Conservation (phyloP, 208 protist species). For the Trypanosoma platydactyli region DNA sequence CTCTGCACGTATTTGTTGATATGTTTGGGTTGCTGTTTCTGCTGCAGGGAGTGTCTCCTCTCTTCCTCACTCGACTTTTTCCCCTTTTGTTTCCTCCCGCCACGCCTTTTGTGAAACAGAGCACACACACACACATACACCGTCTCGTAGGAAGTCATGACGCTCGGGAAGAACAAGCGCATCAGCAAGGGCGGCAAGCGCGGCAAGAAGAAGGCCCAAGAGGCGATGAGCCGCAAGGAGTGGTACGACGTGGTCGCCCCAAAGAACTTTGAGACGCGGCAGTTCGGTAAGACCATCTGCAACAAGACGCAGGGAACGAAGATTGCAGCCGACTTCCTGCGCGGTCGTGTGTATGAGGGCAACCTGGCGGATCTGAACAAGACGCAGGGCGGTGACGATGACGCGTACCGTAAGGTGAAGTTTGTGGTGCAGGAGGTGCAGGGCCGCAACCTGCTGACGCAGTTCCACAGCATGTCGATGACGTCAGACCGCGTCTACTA, state of each 20-base stretch:
- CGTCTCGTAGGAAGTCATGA: slow-evolving; percentile 86
- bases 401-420: slow-evolving; percentile 97
- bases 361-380: slow-evolving; percentile 98
- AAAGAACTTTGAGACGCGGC: slow-evolving; percentile 93
- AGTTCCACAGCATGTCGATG: slow-evolving; percentile 99
- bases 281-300: slow-evolving; percentile 97
- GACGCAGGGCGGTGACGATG: slow-evolving; percentile 50
- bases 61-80: no score
- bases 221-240: slow-evolving; percentile 99
- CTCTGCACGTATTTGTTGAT: no score
- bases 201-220: slow-evolving; percentile 92
- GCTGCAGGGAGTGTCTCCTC: no score
- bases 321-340: slow-evolving; percentile 94
- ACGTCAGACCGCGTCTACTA: slow-evolving; percentile 98
- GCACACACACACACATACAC: no score
- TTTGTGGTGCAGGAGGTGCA: slow-evolving; percentile 97
- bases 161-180: slow-evolving; percentile 96
- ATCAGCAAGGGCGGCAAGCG: slow-evolving; percentile 96
- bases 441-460: slow-evolving; percentile 95
- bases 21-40: no score
- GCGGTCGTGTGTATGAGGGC: slow-evolving; percentile 97
- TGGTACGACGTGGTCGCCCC: slow-evolving; percentile 99
- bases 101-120: no score
- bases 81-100: no score
- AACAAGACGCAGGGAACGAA: slow-evolving; percentile 96